Conservation (phyloP, 2,329 filamentous ascomycete species). For the Thelonectria olida region DNA sequence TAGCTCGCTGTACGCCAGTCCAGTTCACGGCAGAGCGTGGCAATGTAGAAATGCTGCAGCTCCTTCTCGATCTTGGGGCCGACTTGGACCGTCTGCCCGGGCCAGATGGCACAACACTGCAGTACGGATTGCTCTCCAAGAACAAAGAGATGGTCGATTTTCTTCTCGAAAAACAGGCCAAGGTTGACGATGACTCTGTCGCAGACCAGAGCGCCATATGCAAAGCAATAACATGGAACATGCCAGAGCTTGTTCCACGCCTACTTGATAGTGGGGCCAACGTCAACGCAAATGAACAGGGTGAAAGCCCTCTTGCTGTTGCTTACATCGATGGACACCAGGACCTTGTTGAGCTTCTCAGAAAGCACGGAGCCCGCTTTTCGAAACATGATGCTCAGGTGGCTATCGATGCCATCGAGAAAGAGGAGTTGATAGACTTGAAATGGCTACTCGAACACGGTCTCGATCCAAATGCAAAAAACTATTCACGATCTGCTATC, state of each 20-base stretch:
- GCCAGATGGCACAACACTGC: neutral
- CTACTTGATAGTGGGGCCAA: slow-evolving; percentile 1
- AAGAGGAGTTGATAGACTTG: neutral
- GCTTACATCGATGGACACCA: neutral
- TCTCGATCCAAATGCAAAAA: neutral
- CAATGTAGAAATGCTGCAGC: neutral
- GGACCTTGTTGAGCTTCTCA: neutral
- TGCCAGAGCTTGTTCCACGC: neutral
- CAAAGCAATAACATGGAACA: neutral
- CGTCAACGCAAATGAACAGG: neutral
- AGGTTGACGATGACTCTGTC: neutral
- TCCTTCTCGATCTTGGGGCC: neutral
- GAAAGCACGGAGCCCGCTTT: neutral
- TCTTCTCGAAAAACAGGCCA: neutral
- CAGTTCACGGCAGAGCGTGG: neutral
- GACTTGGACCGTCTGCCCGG: neutral
- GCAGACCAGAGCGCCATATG: neutral
- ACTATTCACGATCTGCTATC: neutral
- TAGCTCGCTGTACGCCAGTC: neutral
- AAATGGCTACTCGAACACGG: neutral
- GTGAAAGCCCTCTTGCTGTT: neutral
- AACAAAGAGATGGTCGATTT: neutral
- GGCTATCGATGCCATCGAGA: neutral
- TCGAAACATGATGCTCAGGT: neutral
- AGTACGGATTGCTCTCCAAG: neutral